These are phyloP conservation scores for slime mould (Dictyostelium discoideum) DNA, from an alignment of 78 protist genomes.

Conservation along the genomic window DNA sequence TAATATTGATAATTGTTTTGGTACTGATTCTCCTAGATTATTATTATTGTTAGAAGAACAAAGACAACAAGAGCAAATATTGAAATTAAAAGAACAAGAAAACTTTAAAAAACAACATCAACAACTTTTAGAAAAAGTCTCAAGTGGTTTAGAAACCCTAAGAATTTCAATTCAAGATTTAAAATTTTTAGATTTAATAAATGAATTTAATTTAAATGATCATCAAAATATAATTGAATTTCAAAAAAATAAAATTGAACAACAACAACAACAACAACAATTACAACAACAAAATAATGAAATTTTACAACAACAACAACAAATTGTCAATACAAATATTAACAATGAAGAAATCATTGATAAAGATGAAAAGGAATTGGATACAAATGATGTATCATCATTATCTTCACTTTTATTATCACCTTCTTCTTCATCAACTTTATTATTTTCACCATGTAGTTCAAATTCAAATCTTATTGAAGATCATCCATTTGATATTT, in stretches of 20 bases:
- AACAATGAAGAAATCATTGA: background rate
- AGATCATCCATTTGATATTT: slow-evolving; percentile 14
- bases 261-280: background rate
- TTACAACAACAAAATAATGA: background rate
- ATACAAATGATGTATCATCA: background rate
- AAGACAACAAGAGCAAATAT: background rate
- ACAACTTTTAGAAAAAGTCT: background rate
- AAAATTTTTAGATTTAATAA: background rate
- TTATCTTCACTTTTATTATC: background rate
- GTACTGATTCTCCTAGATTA: background rate
- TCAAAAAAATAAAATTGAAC: background rate
- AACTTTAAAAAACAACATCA: background rate
- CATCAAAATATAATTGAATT: background rate
- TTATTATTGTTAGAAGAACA: background rate
- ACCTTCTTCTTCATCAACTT: background rate
- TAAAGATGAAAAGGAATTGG: background rate
- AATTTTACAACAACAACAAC: background rate
- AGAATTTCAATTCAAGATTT: slow-evolving; percentile 11
- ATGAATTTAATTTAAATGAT: background rate
- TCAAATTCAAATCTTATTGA: background rate
- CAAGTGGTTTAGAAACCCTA: slow-evolving; percentile 13
- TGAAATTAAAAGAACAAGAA: background rate
- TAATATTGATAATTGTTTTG: background rate
- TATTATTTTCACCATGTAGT: background rate
- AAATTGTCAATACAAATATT: background rate